A percentile compares a stretch with the other conserved stretches of the same genome.
These are phyloP conservation scores for Xenoacremonium recifei DNA, from an alignment of 2,329 filamentous ascomycete genomes.

Conservation along the genomic window DNA sequence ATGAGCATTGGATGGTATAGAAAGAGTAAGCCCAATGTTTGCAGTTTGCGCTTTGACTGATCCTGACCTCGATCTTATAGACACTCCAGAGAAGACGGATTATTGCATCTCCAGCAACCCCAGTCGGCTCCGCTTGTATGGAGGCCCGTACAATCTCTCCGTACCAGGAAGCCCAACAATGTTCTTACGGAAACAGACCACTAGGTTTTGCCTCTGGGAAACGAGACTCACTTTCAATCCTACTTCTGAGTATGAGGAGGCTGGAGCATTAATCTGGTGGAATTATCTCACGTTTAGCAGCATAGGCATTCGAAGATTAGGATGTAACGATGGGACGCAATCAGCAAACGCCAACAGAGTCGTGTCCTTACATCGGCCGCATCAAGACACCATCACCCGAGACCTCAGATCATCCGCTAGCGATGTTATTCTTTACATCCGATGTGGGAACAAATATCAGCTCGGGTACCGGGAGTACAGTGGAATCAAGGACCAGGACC, in stretches of 20 bases:
- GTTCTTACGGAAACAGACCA: slow-evolving; percentile 53
- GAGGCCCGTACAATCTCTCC: slow-evolving; percentile 50
- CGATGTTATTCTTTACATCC: background rate
- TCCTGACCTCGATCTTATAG: slow-evolving; percentile 4
- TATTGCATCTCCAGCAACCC: slow-evolving; percentile 45
- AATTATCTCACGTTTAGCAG: slow-evolving; percentile 42
- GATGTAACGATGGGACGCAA: background rate
- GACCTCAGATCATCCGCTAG: no score
- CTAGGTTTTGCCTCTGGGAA: slow-evolving; percentile 40
- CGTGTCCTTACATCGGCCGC: background rate
- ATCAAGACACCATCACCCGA: background rate
- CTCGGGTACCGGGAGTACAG: background rate
- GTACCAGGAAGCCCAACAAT: slow-evolving; percentile 50
- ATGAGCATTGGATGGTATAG: slow-evolving; percentile 30
- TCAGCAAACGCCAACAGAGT: background rate
- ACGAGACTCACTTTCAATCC: slow-evolving; percentile 47
- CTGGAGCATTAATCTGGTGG: slow-evolving; percentile 54
- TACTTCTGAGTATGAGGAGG: slow-evolving; percentile 42
- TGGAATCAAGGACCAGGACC: no score
- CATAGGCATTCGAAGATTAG: slow-evolving; percentile 15
- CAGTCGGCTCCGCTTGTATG: slow-evolving; percentile 45
- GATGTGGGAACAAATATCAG: background rate
- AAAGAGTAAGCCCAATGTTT: slow-evolving; percentile 14
- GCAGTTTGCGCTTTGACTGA: accelerated
- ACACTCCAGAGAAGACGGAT: slow-evolving; percentile 28